Conservation (phyloP, 768 basidiomycete genomes). For the Tricholoma bakamatsutake region DNA sequence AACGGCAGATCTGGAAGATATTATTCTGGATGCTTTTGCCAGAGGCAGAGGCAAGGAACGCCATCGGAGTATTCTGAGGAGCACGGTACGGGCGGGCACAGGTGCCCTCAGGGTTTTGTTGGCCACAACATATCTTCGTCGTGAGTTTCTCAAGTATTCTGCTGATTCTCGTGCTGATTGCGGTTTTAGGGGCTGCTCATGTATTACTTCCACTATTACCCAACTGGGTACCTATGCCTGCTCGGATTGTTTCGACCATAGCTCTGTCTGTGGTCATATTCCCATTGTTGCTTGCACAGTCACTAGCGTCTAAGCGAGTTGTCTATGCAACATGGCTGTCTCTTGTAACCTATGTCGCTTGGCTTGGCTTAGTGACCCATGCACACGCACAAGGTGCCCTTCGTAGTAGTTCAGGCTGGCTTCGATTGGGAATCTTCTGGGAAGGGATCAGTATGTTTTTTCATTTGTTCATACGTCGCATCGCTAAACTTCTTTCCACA, state of each 20-base stretch:
- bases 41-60: constrained; percentile 47
- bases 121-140: constrained; percentile 57
- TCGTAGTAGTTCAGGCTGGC: constrained; percentile 28
- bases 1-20: constrained; percentile 58
- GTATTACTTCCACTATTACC: constrained; percentile 45
- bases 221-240: constrained; percentile 22
- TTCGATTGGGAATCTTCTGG: constrained; percentile 49
- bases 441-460: constrained; percentile 52
- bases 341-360: constrained; percentile 50
- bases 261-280: constrained; percentile 37
- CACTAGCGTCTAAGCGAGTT: constrained; percentile 48
- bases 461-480: constrained; percentile 2
- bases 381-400: constrained; percentile 44
- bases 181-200: constrained; percentile 46
- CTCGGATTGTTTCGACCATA: constrained; percentile 36
- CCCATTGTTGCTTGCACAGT: constrained; percentile 49
- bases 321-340: constrained; percentile 57
- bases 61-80: constrained; percentile 37
- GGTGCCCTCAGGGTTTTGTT: constrained; percentile 44
- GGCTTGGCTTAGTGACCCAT: constrained; percentile 50
- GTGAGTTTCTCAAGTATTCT: constrained; percentile 34
- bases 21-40: constrained; percentile 57
- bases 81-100: constrained; percentile 36
- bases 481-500: neutral
- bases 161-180: neutral